Conservation (phyloP, 495 filamentous ascomycete genomes). For the Cercophora scortea region DNA sequence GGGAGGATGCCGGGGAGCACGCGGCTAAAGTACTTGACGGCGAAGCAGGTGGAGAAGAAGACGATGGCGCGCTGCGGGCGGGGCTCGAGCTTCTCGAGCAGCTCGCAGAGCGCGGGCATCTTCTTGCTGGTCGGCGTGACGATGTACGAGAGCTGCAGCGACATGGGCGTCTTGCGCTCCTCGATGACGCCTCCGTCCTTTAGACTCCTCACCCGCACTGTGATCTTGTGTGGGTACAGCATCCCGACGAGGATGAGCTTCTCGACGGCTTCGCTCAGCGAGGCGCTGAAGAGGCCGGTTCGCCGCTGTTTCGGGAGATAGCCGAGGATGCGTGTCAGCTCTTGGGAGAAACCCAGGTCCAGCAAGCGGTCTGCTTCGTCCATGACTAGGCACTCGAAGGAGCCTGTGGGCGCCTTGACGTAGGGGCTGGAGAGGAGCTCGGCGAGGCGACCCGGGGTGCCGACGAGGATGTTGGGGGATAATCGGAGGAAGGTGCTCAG, state of each 20-base stretch:
- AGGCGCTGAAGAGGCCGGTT: slow-evolving; percentile 90
- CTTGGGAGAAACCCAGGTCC: slow-evolving; percentile 91
- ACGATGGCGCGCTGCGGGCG: slow-evolving; percentile 81
- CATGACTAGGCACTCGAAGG: slow-evolving; percentile 82
- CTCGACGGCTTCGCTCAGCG: slow-evolving; percentile 82
- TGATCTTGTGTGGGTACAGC: slow-evolving; percentile 87
- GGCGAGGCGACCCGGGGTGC: slow-evolving; percentile 80
- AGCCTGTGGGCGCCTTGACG: slow-evolving; percentile 80
- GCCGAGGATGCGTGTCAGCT: slow-evolving; percentile 75
- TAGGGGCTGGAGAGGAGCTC: slow-evolving; percentile 86
- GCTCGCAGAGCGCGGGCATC: slow-evolving; percentile 59
- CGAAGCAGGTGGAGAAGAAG: slow-evolving; percentile 89
- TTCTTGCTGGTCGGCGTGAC: slow-evolving; percentile 67
- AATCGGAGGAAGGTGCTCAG: slow-evolving; percentile 68
- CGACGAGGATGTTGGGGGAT: slow-evolving; percentile 80
- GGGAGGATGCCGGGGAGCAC: slow-evolving; percentile 61
- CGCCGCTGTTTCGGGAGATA: slow-evolving; percentile 86
- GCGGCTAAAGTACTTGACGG: slow-evolving; percentile 86
- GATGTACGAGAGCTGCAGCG: slow-evolving; percentile 84
- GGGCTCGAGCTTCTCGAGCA: slow-evolving; percentile 61
- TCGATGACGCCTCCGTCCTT: slow-evolving; percentile 57
- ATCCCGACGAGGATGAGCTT: slow-evolving; percentile 88
- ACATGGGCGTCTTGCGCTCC: slow-evolving; percentile 81
- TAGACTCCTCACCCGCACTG: slow-evolving; percentile 71
- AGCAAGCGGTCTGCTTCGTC: slow-evolving; percentile 91